Conservation (phyloP, 148 eudicot species). For the Limonium bicolor region DNA sequence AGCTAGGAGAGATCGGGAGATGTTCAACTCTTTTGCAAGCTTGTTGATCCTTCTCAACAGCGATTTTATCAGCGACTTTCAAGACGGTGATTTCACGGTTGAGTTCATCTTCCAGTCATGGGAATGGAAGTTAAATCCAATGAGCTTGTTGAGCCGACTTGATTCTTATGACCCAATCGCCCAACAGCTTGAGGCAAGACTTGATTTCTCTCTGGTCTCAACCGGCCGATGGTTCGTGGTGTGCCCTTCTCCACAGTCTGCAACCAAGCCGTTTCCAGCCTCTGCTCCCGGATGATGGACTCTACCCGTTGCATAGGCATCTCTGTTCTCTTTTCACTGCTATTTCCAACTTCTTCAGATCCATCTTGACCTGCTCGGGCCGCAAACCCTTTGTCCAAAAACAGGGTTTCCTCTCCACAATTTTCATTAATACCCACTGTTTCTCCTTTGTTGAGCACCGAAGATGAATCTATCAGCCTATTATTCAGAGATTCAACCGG, state of each 20-base stretch:
- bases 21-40: conserved; percentile 26
- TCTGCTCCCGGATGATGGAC: conserved; percentile 82
- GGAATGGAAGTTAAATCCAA: conserved; percentile 25
- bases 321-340: conserved; percentile 23
- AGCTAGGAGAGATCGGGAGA: conserved; percentile 76
- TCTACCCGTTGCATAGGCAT: conserved; percentile 76
- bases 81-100: conserved; percentile 46
- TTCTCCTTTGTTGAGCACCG: conserved; percentile 11
- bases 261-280: conserved; percentile 93
- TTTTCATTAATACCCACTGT: conserved; percentile 9
- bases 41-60: conserved; percentile 42
- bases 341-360: conserved; percentile 3
- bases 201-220: conserved; percentile 71
- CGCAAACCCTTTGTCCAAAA: conserved; percentile 17
- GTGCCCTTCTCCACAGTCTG: conserved; percentile 91
- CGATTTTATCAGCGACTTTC: conserved; percentile 39
- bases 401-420: conserved; percentile 14
- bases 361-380: conserved; percentile 16
- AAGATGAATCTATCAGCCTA: too few relatives aligned
- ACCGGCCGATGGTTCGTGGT: conserved; percentile 49
- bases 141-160: conserved; percentile 19
- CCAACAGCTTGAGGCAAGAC: conserved; percentile 85
- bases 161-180: conserved; percentile 18
- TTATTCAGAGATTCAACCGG: conserved; percentile 11
- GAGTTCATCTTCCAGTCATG: conserved; percentile 71